Base-by-base conservation (phyloP, 2,329 filamentous ascomycete species). In the Beauveria varroae region DNA sequence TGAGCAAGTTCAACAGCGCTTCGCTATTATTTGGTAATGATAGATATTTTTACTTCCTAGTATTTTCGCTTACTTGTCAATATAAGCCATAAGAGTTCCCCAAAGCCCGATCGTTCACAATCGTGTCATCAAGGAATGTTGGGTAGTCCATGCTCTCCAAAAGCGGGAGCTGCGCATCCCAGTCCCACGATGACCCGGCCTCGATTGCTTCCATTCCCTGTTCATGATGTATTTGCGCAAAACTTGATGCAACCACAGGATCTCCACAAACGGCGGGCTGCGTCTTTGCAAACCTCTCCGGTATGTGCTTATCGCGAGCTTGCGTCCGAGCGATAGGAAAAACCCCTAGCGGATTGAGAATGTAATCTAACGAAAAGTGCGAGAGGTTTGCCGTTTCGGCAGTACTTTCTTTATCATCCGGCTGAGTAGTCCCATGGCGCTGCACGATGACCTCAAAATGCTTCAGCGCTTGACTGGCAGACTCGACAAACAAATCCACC, bases 141-240 rank as follows among this genome's bases (percentile, higher is more conserved):
- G 61, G 55, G 34, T 60, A 62, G 49, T 57, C 55, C 55, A 59
- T 62, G 22, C 26, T 60, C 20, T 62, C 61, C 49, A 62, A 10
- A 43, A 57, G 40, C 26, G 46, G 61, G 16, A 47, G 34, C 41
- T 62, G 53, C 41, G 56, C 43, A 9, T 51, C 49, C 61, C 60
- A 62, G 44, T 62, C 54, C 60, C 61, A 60, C 28, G 34, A 40
- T 9, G 10, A 2, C 28, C 30, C 52, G 12, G 60, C 6, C 24
- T 37, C 43, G 18, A n/a, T n/a, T 16, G 43, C 37, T 14, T 34
- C 49, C 8, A 28, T 34, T 34, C 5, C 34, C 9, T 51, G 26
- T 34, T 18, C 49, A 20, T 28, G 1, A 14, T 20, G 9, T 1
- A 2, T 28, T 5, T 12, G 26, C 7, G 49, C 14, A 3, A 22